Percentiles rank a stretch among this genome's conserved stretches.
Evolutionary conservation across 176 grass and related monocot species (phyloP).

Genomic region (Tillandsia leiboldiana): DNA sequence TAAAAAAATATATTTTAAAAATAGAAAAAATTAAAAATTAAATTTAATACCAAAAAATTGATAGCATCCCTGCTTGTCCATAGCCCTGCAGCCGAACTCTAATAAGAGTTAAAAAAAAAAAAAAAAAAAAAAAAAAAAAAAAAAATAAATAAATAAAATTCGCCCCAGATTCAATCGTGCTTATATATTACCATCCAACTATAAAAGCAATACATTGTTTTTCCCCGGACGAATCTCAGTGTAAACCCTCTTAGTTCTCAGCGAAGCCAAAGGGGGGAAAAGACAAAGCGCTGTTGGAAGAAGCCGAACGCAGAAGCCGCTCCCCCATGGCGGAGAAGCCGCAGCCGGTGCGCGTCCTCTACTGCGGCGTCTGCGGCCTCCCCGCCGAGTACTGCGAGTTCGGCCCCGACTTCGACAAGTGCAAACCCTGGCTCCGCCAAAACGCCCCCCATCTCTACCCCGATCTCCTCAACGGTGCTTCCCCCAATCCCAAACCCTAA

Average conservation of each 20-base stretch:
- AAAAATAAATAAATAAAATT: too few relatives aligned
- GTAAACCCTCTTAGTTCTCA: not conserved
- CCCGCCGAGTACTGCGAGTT: conserved; percentile 99
- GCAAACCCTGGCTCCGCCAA: conserved; percentile 90
- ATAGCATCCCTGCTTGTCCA: too few relatives aligned
- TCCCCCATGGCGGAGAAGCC: conserved; percentile 48
- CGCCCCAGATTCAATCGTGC: too few relatives aligned
- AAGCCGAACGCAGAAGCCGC: conserved; percentile 14
- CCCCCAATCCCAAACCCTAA: conserved; percentile 26
- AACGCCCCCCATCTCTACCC: conserved; percentile 83
- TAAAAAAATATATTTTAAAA: too few relatives aligned
- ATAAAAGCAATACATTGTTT: not conserved
- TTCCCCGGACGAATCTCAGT: not conserved
- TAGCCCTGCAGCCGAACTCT: too few relatives aligned
- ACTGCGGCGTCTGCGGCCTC: conserved; percentile 81
- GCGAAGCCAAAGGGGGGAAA: not conserved
- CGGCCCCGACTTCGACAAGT: conserved; percentile 94
- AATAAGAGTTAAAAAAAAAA: too few relatives aligned
- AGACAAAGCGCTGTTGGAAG: not conserved
- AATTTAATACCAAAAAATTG: too few relatives aligned
- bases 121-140: too few relatives aligned
- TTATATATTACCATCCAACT: too few relatives aligned
- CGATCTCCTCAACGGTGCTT: conserved; percentile 42
- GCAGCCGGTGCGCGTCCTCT: conserved; percentile 64
- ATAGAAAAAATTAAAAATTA: too few relatives aligned